Evolutionary conservation across 129 eudicot species (phyloP).

Genomic region (Helianthus tuberosus): DNA sequence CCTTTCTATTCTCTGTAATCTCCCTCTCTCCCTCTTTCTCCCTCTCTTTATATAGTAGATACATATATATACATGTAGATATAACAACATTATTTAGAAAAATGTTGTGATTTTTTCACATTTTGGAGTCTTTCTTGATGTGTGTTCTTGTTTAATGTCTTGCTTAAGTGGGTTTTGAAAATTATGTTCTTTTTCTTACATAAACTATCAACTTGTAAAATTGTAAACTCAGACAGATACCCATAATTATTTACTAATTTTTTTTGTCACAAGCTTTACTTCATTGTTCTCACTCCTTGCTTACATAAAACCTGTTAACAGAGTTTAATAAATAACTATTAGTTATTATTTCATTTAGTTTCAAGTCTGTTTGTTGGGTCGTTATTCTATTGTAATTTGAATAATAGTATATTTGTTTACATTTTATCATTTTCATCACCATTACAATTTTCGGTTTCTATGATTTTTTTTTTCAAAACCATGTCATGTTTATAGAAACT

Average conservation of each 20-base stretch:
- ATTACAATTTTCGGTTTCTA: too few species aligned
- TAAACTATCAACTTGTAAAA: background rate
- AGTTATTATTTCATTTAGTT: too few species aligned
- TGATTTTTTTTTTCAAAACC: too few species aligned
- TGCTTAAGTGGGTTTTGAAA: conserved; percentile 15
- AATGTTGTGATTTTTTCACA: conserved; percentile 1
- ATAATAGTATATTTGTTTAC: too few species aligned
- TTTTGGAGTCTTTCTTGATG: conserved; percentile 10
- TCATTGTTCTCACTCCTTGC: background rate
- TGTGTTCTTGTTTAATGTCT: conserved; percentile 30
- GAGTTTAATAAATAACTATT: too few species aligned
- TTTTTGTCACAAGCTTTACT: background rate
- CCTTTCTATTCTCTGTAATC: conserved; percentile 16
- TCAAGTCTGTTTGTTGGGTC: too few species aligned
- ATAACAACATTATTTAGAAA: background rate
- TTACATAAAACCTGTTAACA: background rate
- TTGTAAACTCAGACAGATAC: background rate
- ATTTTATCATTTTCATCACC: too few species aligned
- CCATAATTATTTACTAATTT: background rate
- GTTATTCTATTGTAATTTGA: too few species aligned
- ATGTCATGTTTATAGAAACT: background rate
- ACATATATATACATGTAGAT: background rate
- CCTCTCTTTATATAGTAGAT: background rate
- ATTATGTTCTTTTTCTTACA: conserved; percentile 9
- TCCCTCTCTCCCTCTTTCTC: conserved; percentile 26